Conservation (phyloP, 2,329 filamentous ascomycete species). For the Cladosporium sp. region DNA sequence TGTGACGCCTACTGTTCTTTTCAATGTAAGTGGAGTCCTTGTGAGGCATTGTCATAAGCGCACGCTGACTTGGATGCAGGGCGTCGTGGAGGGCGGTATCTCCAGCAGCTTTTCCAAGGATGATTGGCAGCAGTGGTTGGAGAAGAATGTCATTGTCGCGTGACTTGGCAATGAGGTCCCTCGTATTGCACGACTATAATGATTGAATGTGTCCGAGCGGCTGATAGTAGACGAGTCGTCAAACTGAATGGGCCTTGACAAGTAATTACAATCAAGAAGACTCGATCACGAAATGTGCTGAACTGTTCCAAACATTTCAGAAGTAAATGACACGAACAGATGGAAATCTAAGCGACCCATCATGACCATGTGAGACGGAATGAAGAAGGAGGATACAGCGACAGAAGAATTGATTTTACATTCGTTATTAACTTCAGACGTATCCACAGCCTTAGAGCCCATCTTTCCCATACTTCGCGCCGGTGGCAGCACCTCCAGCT, state of each 20-base stretch:
- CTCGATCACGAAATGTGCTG: background rate
- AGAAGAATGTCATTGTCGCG: conserved; percentile 63
- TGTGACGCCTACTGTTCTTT: conserved; percentile 86
- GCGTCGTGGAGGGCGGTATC: conserved; percentile 76
- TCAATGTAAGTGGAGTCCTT: conserved; percentile 59
- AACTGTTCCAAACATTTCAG: background rate
- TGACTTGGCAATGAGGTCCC: conserved; percentile 40
- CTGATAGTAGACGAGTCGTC: background rate
- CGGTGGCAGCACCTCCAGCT: background rate
- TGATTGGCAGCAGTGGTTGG: conserved; percentile 85
- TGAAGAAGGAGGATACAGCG: background rate
- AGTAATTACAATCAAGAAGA: background rate
- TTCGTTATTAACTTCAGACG: background rate
- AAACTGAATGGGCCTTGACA: background rate
- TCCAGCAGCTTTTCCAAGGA: conserved; percentile 75
- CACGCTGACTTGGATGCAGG: conserved; percentile 37
- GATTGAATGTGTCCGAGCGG: background rate
- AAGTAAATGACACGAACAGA: background rate
- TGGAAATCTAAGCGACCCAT: background rate
- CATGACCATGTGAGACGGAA: background rate
- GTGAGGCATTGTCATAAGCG: conserved; percentile 86
- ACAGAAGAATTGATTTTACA: background rate
- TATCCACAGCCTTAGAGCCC: background rate
- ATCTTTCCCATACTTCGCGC: background rate
- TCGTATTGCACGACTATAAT: background rate